Base-by-base conservation (phyloP, 2,329 filamentous ascomycete genomes). In the Penicillium expansum region DNA sequence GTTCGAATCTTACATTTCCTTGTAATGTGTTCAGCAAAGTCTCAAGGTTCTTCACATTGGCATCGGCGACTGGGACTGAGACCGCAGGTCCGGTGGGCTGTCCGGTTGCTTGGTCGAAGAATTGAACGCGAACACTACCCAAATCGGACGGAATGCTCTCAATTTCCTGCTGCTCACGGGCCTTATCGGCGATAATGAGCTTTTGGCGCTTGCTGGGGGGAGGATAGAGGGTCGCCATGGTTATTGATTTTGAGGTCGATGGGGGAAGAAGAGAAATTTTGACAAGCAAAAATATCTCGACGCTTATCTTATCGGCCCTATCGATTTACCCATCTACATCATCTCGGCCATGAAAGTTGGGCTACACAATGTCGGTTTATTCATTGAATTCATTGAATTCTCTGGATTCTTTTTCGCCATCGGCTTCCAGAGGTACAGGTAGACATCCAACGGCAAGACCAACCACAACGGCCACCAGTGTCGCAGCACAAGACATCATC, bases 191-290 rank as follows among this genome's bases (percentile, higher is more conserved):
- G 22, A 83, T 83, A 65, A 90, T 90, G 48, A 88, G 85, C 74
- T 87, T 89, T 71, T 96, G 92, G 60, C 92, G 86, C 76, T 97
- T 97, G 51, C 88, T 92, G 5, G 91, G 90, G 45, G 90, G 91
- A n/a, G 91, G 91, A 6, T 88, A 74, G 47, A 92, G 77, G 5
- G 91, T 96, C 65, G 91, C 85, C 91, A 96, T 96, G 14, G 35
- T 69, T 45, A 33, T 45, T 51, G 18, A 62, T 59, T 62, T 65
- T 62, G 55, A 47, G 41, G 58, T 43, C 41, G 57, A 43, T 61
- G 44, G 39, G 38, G 55, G 52, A 58, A 32, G 51, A 53, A 41
- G 56, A 60, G 60, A 62, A 60, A 60, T 58, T 60, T 62, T 52
- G 45, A 52, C 35, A 33, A 27, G 44, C 44, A 57, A 55, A 56